Evolutionary conservation across 331 rosid species (phyloP).

Genomic region (Telfairia occidentalis): DNA sequence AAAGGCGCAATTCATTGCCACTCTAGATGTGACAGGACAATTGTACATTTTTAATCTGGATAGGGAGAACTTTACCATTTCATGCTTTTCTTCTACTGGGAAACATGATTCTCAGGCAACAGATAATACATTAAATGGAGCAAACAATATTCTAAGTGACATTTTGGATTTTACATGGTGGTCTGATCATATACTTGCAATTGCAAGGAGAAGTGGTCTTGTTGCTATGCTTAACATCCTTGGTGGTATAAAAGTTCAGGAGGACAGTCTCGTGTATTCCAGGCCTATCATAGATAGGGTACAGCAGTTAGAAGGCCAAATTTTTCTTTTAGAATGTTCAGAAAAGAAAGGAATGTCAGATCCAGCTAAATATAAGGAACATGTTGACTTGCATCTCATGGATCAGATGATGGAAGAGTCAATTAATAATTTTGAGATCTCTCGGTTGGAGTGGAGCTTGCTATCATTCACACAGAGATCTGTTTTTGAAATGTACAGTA

Average conservation of each 20-base stretch:
- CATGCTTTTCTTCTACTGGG: conserved; percentile 34
- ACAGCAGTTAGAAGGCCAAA: conserved; percentile 35
- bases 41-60: conserved; percentile 59
- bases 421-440: conserved; percentile 39
- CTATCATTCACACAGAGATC: conserved; percentile 68
- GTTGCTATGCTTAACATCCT: conserved; percentile 61
- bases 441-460: conserved; percentile 64
- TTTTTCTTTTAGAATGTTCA: conserved; percentile 55
- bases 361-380: conserved; percentile 25
- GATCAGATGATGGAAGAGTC: conserved; percentile 50
- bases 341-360: conserved; percentile 29
- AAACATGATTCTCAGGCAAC: conserved; percentile 24
- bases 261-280: conserved; percentile 41
- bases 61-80: conserved; percentile 43
- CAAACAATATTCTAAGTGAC: conserved; percentile 20
- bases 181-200: conserved; percentile 63
- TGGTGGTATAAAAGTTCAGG: conserved; percentile 52
- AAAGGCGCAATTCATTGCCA: conserved; percentile 60
- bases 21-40: conserved; percentile 66
- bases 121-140: conserved; percentile 24
- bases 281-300: conserved; percentile 68
- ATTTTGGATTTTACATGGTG: conserved; percentile 87
- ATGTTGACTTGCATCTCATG: conserved; percentile 27
- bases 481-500: conserved; percentile 59
- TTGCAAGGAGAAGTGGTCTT: conserved; percentile 46